phyloP scores from a whole-genome alignment of 2,329 filamentous ascomycete genomes.

The Phaeosphaeria sp. region DNA sequence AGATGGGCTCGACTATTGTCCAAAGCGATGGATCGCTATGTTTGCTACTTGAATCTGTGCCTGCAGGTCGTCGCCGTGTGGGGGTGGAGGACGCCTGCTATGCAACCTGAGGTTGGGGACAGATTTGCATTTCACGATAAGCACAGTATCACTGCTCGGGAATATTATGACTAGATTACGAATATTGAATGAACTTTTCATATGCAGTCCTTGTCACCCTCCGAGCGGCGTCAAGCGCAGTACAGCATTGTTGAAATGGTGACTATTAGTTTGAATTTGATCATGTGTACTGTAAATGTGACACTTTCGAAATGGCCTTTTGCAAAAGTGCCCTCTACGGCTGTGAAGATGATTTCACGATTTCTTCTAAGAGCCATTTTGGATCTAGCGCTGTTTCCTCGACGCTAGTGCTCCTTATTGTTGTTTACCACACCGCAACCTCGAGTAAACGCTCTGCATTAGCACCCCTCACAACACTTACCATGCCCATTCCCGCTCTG shows the following conservation, averaged over 20 bases:
- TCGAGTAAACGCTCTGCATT: not conserved
- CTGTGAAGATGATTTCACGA: too few relatives aligned
- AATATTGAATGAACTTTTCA: not conserved
- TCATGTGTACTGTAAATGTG: too few relatives aligned
- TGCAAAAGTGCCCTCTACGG: too few relatives aligned
- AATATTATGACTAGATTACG: conserved; percentile 1
- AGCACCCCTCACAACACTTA: not conserved
- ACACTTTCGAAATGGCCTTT: not conserved
- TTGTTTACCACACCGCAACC: conserved; percentile 1
- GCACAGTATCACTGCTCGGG: not conserved
- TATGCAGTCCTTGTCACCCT: not conserved
- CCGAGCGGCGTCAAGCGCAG: not conserved
- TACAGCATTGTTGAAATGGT: not conserved
- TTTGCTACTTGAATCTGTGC: not conserved
- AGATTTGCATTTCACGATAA: not conserved
- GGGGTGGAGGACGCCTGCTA: not conserved
- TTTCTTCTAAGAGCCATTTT: not conserved
- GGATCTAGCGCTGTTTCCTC: conserved; percentile 13
- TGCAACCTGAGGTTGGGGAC: not conserved
- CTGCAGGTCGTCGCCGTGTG: not conserved
- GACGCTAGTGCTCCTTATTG: conserved; percentile 3
- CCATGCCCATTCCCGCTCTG: conserved; percentile 31
- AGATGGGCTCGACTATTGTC: not conserved
- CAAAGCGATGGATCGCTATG: not conserved
- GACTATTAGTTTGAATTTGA: too few relatives aligned